Evolutionary conservation across 2,329 filamentous ascomycete species (phyloP).

Genomic region (Trichoderma gracile): DNA sequence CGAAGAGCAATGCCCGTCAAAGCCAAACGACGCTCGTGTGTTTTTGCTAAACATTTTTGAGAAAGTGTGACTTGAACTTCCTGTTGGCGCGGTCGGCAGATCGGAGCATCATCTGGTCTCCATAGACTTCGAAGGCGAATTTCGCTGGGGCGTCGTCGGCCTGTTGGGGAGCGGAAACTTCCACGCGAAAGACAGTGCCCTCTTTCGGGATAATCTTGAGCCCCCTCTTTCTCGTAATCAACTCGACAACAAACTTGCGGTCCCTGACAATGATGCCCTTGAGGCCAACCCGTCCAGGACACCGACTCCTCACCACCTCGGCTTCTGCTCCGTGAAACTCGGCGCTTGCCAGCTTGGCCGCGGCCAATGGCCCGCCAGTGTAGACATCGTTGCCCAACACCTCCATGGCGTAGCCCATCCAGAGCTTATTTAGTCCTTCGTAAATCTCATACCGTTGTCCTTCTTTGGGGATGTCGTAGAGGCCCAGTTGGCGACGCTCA

Average conservation of each 20-base stretch:
- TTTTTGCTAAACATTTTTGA: conserved; percentile 63
- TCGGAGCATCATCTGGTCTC: conserved; percentile 81
- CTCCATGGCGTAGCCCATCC: conserved; percentile 83
- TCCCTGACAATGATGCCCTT: conserved; percentile 88
- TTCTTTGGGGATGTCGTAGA: conserved; percentile 72
- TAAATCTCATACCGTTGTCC: conserved; percentile 70
- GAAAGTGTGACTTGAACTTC: conserved; percentile 86
- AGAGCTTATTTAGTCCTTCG: conserved; percentile 73
- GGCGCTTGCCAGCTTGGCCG: conserved; percentile 76
- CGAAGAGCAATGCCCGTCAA: no score
- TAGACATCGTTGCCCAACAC: conserved; percentile 65
- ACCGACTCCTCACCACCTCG: conserved; percentile 79
- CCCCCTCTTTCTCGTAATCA: conserved; percentile 71
- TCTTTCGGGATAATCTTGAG: conserved; percentile 87
- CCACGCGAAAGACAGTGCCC: conserved; percentile 79
- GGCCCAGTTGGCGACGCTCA: conserved; percentile 69
- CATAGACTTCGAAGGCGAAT: conserved; percentile 81
- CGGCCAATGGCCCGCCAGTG: conserved; percentile 58
- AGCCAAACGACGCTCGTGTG: not conserved
- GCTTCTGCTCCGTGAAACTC: conserved; percentile 88
- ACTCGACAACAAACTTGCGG: conserved; percentile 79
- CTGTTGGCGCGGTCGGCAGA: conserved; percentile 83
- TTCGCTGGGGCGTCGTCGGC: conserved; percentile 27
- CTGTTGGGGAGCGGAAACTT: conserved; percentile 52
- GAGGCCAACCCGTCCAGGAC: conserved; percentile 78